Percentiles rank a stretch among this genome's conserved stretches.
Evolutionary conservation across 352 stramenopile species (phyloP).

Genomic region (Blastocystis sp.): DNA sequence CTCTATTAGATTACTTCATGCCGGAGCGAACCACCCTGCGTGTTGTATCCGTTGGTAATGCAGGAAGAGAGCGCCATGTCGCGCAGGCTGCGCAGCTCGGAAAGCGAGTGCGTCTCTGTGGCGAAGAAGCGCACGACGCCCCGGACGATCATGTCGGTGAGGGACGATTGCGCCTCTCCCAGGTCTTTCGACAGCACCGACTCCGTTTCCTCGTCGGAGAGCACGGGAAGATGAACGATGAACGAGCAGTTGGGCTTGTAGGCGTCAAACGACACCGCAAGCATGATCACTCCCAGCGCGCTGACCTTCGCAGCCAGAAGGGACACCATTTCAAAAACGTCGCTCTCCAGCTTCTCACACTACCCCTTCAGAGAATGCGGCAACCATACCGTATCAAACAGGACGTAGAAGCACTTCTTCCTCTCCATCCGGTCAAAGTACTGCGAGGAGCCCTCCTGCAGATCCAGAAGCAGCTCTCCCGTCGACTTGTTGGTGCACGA

Average conservation of each 20-base stretch:
- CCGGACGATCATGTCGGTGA: neutral
- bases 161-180: neutral
- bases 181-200: neutral
- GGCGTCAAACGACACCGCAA: constrained; percentile 33
- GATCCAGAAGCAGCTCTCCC: constrained; percentile 34
- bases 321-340: constrained; percentile 11
- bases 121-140: constrained; percentile 32
- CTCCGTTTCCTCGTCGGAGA: neutral
- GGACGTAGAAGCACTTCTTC: constrained; percentile 9
- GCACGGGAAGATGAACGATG: constrained; percentile 45
- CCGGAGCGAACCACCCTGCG: neutral
- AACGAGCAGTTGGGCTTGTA: constrained; percentile 22
- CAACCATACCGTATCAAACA: constrained; percentile 21
- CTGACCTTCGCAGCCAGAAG: constrained; percentile 10
- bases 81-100: constrained; percentile 41
- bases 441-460: constrained; percentile 14
- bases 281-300: constrained; percentile 28
- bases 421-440: constrained; percentile 5
- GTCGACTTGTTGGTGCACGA: neutral
- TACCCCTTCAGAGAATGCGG: neutral
- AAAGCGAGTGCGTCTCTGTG: constrained; percentile 49
- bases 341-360: constrained; percentile 29
- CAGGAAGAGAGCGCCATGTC: constrained; percentile 26
- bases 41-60: neutral
- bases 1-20: neutral